Evolutionary conservation across 2,329 filamentous ascomycete genomes (phyloP).

Genomic region (Cladophialophora chaetospira): DNA sequence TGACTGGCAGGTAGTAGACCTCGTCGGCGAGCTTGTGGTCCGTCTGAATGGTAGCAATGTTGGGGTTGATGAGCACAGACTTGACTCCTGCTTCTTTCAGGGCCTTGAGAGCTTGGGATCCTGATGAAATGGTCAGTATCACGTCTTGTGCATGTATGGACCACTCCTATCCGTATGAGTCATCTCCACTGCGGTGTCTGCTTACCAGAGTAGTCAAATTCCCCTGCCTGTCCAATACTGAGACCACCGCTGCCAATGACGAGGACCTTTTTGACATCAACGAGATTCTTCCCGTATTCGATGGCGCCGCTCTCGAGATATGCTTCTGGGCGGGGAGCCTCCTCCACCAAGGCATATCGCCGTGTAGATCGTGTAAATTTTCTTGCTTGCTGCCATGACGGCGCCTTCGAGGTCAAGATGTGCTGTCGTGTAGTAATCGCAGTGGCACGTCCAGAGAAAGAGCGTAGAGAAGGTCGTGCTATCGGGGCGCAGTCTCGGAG

Average conservation of each 20-base stretch:
- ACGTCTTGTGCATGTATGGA: neutral
- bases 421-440: slow-evolving; percentile 35
- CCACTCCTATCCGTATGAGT: neutral
- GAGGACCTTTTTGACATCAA: slow-evolving; percentile 94
- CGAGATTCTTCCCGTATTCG: slow-evolving; percentile 71
- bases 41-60: slow-evolving; percentile 97
- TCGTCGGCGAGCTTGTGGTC: slow-evolving; percentile 95
- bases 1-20: slow-evolving; percentile 97
- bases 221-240: slow-evolving; percentile 94
- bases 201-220: slow-evolving; percentile 96
- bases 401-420: slow-evolving; percentile 39
- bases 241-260: slow-evolving; percentile 95
- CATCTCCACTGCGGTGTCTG: slow-evolving; percentile 40
- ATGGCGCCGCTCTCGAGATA: slow-evolving; percentile 88
- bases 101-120: slow-evolving; percentile 93
- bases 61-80: slow-evolving; percentile 94
- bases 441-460: slow-evolving; percentile 22
- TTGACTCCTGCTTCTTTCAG: slow-evolving; percentile 91
- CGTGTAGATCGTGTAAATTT: slow-evolving; percentile 46
- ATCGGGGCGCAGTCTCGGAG: slow-evolving; percentile 27
- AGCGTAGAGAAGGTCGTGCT: slow-evolving; percentile 20
- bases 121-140: slow-evolving; percentile 49
- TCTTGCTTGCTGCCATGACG: slow-evolving; percentile 47
- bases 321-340: slow-evolving; percentile 78
- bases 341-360: slow-evolving; percentile 55